These are phyloP conservation scores for Amesomyces nigricolor DNA, from an alignment of 2,329 filamentous ascomycete genomes.

Conservation along the genomic window DNA sequence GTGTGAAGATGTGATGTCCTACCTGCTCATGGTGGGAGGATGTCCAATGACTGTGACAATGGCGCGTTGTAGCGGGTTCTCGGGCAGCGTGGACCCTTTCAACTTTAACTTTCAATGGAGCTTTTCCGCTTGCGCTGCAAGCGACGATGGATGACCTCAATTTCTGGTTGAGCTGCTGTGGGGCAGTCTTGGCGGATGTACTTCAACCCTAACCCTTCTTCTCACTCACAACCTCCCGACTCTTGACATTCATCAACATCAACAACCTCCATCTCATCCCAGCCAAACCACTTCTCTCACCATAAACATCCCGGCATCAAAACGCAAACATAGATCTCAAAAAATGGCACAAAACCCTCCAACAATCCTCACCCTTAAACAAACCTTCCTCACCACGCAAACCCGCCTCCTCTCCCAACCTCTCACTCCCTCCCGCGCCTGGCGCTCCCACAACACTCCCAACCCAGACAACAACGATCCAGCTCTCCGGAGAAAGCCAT, in stretches of 20 bases:
- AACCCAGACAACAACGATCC: constrained; percentile 50
- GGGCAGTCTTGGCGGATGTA: constrained; percentile 6
- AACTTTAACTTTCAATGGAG: neutral
- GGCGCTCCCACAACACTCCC: constrained; percentile 46
- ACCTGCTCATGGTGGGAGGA: constrained; percentile 25
- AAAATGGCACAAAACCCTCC: constrained; percentile 36
- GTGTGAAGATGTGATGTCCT: neutral
- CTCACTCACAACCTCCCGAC: neutral
- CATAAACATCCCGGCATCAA: neutral
- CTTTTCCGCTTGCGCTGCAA: constrained; percentile 13
- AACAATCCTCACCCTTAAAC: constrained; percentile 58
- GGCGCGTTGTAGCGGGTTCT: constrained; percentile 8
- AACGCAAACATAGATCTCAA: too few species aligned
- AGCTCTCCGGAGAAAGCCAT: constrained; percentile 45
- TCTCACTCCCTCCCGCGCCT: constrained; percentile 49
- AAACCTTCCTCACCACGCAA: constrained; percentile 57
- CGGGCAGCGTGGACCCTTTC: constrained; percentile 2
- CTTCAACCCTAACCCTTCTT: constrained; percentile 10
- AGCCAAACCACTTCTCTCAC: neutral
- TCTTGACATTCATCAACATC: neutral
- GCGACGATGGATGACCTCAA: constrained; percentile 24
- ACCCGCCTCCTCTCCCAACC: constrained; percentile 58
- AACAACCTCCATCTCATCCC: neutral
- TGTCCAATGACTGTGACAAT: constrained; percentile 18
- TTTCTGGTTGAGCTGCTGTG: constrained; percentile 22